These are phyloP conservation scores for Globisporangium mamillatum DNA, from an alignment of 352 stramenopile species.

Conservation along the genomic window DNA sequence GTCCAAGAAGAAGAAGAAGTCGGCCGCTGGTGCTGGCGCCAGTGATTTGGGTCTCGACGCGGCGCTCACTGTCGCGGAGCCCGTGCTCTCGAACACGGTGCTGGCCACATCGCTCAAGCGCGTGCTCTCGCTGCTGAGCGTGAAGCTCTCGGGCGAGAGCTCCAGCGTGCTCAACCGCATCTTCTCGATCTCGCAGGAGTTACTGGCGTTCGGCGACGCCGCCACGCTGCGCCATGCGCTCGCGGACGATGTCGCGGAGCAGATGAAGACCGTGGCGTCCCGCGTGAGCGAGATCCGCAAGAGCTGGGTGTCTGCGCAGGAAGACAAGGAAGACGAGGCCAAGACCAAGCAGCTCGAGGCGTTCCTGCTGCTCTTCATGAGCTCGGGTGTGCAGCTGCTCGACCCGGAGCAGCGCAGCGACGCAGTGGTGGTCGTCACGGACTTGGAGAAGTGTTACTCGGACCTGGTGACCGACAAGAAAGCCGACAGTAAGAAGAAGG, in stretches of 20 bases:
- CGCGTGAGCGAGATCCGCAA: slow-evolving; percentile 32
- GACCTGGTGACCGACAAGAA: slow-evolving; percentile 47
- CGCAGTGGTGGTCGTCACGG: slow-evolving; percentile 44
- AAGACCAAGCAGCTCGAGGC: slow-evolving; percentile 48
- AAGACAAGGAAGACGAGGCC: slow-evolving; percentile 13
- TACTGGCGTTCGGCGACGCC: slow-evolving; percentile 26
- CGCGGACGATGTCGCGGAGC: slow-evolving; percentile 25
- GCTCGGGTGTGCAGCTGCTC: slow-evolving; percentile 66
- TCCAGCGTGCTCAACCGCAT: slow-evolving; percentile 50
- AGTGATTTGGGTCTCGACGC: slow-evolving; percentile 25
- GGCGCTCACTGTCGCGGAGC: slow-evolving; percentile 22
- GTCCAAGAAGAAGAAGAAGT: slow-evolving; percentile 56
- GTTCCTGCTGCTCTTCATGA: slow-evolving; percentile 77
- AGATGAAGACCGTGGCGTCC: slow-evolving; percentile 35
- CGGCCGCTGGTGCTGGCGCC: slow-evolving; percentile 34
- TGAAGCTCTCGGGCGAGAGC: slow-evolving; percentile 42
- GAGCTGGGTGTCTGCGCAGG: slow-evolving; percentile 18
- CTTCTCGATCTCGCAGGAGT: slow-evolving; percentile 33
- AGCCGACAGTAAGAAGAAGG: slow-evolving; percentile 15
- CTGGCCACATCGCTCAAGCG: slow-evolving; percentile 51
- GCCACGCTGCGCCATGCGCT: slow-evolving; percentile 41
- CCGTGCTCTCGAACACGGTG: slow-evolving; percentile 49
- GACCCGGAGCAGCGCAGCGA: slow-evolving; percentile 66
- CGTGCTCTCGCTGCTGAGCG: slow-evolving; percentile 59
- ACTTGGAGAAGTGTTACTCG: slow-evolving; percentile 70